Evolutionary conservation across 2,329 filamentous ascomycete species (phyloP).

Genomic region (Furcasterigmium furcatum): DNA sequence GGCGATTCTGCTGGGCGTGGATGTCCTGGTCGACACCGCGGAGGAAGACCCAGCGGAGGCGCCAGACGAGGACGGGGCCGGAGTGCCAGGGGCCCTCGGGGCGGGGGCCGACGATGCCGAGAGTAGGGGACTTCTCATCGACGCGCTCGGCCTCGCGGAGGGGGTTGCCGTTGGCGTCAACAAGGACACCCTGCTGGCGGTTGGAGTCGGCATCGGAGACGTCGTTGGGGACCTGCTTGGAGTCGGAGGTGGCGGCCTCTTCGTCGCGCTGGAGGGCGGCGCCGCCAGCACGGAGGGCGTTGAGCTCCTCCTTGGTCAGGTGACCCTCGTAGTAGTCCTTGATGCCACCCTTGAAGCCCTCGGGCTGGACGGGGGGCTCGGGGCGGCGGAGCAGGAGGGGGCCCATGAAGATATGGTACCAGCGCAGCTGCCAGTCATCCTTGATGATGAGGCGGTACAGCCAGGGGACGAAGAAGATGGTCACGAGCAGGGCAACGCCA

Average conservation of each 20-base stretch:
- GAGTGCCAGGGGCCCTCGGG: constrained; percentile 40
- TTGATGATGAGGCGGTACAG: constrained; percentile 55
- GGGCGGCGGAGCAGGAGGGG: constrained; percentile 47
- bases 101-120: constrained; percentile 29
- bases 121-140: background rate
- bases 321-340: constrained; percentile 56
- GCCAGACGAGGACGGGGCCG: constrained; percentile 38
- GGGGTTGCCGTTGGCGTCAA: background rate
- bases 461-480: constrained; percentile 55
- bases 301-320: constrained; percentile 49
- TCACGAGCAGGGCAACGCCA: constrained; percentile 44
- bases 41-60: constrained; percentile 39
- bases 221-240: background rate
- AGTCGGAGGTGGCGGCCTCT: background rate
- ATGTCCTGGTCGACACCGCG: constrained; percentile 43
- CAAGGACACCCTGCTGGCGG: background rate
- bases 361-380: constrained; percentile 36
- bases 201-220: background rate
- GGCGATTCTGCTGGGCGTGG: constrained; percentile 29
- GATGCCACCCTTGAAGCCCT: constrained; percentile 34
- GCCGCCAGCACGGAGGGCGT: constrained; percentile 18
- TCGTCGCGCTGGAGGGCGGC: background rate
- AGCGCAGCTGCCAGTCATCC: constrained; percentile 58
- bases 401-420: constrained; percentile 50
- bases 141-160: background rate